Percentiles rank a stretch among this genome's conserved stretches.
Evolutionary conservation across 129 eudicot species (phyloP).

Genomic region (Daucus carota): DNA sequence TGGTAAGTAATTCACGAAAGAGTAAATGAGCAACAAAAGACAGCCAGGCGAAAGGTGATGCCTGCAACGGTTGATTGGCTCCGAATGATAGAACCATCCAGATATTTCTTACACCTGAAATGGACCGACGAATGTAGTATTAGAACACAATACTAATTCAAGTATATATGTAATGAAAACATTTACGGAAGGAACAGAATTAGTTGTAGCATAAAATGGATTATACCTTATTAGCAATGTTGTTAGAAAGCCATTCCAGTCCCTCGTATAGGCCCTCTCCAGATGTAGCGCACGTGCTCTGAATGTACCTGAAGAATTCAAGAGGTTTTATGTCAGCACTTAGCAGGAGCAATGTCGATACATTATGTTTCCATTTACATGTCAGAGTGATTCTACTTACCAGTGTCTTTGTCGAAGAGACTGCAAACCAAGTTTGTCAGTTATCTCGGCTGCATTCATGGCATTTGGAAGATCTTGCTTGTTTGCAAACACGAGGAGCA

Average conservation of each 20-base stretch:
- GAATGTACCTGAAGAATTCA: conserved; percentile 38
- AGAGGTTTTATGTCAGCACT: neutral
- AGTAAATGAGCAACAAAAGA: neutral
- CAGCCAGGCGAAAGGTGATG: neutral
- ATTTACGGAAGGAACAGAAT: neutral
- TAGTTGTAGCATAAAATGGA: neutral
- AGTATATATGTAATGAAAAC: neutral
- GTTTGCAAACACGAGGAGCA: conserved; percentile 53
- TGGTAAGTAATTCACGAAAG: neutral
- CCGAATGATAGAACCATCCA: neutral
- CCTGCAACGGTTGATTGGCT: neutral
- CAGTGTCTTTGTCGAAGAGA: conserved; percentile 57
- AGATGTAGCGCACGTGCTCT: conserved; percentile 62
- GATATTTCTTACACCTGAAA: conserved; percentile 4
- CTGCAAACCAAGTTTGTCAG: conserved; percentile 56
- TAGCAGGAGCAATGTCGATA: neutral
- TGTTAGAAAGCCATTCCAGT: conserved; percentile 57
- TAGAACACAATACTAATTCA: neutral
- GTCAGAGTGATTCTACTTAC: conserved; percentile 11
- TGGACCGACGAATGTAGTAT: neutral
- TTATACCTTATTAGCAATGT: conserved; percentile 47
- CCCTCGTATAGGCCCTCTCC: conserved; percentile 61
- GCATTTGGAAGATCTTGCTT: conserved; percentile 68
- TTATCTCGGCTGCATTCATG: conserved; percentile 58
- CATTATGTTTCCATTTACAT: neutral